phyloP scores from a whole-genome alignment of 1,284 basidiomycete genomes.

The Ganoderma resinaceum region DNA sequence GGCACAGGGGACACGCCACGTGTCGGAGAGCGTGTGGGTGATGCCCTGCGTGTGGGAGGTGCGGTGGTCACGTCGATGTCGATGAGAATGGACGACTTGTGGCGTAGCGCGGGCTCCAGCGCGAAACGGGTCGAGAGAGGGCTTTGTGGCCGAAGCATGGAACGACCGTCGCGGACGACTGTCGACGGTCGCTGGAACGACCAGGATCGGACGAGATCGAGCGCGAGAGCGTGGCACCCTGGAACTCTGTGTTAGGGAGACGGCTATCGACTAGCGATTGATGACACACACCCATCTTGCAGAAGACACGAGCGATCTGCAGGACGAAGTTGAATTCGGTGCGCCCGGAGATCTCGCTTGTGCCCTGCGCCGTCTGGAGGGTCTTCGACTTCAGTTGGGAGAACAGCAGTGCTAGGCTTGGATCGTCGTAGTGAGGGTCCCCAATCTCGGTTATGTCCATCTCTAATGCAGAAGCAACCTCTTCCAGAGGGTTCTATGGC shows the following conservation, averaged over 20 bases:
- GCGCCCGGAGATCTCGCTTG: constrained; percentile 85
- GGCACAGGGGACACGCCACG: constrained; percentile 21
- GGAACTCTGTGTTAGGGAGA: neutral
- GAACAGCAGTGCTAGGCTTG: constrained; percentile 88
- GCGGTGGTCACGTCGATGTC: constrained; percentile 84
- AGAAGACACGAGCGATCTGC: constrained; percentile 91
- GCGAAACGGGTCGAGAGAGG: constrained; percentile 57
- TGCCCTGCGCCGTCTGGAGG: constrained; percentile 90
- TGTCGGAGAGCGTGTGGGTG: constrained; percentile 47
- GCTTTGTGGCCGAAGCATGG: constrained; percentile 44
- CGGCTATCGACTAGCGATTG: neutral
- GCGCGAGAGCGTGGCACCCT: constrained; percentile 90
- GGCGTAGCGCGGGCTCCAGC: constrained; percentile 58
- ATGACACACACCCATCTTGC: constrained; percentile 80
- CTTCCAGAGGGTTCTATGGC: constrained; percentile 76
- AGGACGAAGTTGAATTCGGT: constrained; percentile 94
- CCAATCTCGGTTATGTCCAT: constrained; percentile 69
- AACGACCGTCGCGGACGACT: constrained; percentile 40
- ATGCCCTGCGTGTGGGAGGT: constrained; percentile 62
- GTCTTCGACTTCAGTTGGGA: constrained; percentile 91
- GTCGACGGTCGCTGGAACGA: constrained; percentile 82
- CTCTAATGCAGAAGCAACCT: constrained; percentile 66
- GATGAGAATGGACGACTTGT: constrained; percentile 79
- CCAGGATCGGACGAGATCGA: constrained; percentile 90
- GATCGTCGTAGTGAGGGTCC: constrained; percentile 92